Base-by-base conservation (phyloP, 305 asterid species). In the Rubia tinctorum region DNA sequence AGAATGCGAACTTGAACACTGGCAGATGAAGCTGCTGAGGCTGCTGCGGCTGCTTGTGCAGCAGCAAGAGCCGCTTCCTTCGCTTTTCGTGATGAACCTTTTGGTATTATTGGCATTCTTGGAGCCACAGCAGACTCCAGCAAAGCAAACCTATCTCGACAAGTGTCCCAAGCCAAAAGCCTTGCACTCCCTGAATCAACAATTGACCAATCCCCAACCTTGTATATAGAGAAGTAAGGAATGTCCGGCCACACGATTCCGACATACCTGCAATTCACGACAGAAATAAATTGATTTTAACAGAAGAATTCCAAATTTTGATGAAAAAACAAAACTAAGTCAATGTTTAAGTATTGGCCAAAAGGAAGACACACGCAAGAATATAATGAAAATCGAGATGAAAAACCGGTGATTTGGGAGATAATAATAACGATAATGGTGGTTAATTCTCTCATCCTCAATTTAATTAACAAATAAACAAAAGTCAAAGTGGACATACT, bases 121-220 rank as follows among this genome's bases (percentile, higher is more conserved):
- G 95, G 96, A 79, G 96, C 80, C 75, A 85, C 71, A 71, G 86
- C 88, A 83, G 95, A 82, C 83, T 95, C 99, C 71, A 95, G 86
- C 76, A 95, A 81, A 60, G 98, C 95, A 83, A 90, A 95, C 80
- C 98, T 86, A 75, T 95, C 99, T 79, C 93, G 86, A 79, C 99
- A 95, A 71, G 91, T 78, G 82, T 95, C 99, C 99, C 99, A 95
- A 74, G 93, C 97, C 83, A 95, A 83, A 66, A 86, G 89, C 84
- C 99, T 89, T 74, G 99, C 99, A 78, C 94, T 90, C 62, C 98
- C 98, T 51, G 99, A 95, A 89, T 95, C 99, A 80, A 92, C 97
- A 49, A 95, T 75, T 23, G 99, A 87, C 98, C 98, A 95, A 83
- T 95, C 95, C 61, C 95, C 87, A 73, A 92, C 96, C 90, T 90